Evolutionary conservation across 129 eudicot species (phyloP).

Genomic region (Saposhnikovia divaricata): DNA sequence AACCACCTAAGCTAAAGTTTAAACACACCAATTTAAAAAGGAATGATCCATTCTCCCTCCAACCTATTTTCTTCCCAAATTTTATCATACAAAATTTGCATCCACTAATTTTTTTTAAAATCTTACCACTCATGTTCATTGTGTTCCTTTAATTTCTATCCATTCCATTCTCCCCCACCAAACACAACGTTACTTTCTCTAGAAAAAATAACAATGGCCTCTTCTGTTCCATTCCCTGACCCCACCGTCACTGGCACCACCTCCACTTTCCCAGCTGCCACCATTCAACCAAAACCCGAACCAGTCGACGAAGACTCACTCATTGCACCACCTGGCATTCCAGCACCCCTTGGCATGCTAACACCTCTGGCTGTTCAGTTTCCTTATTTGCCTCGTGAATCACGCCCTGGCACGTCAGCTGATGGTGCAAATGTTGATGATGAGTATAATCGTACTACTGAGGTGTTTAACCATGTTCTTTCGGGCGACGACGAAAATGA

Average conservation of each 20-base stretch:
- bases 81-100: no score
- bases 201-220: not conserved
- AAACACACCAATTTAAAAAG: no score
- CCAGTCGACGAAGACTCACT: not conserved
- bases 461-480: not conserved
- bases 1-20: no score
- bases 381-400: not conserved
- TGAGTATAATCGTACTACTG: not conserved
- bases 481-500: not conserved
- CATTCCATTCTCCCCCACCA: no score
- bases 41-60: no score
- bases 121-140: no score
- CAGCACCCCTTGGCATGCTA: not conserved
- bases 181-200: no score
- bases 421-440: not conserved
- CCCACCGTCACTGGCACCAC: not conserved
- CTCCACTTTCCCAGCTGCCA: not conserved
- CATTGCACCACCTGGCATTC: not conserved
- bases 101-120: no score
- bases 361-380: not conserved
- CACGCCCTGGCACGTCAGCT: not conserved
- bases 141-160: no score
- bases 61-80: no score
- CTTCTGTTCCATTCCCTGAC: not conserved
- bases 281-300: not conserved